These are phyloP conservation scores for Nepenthes alata DNA, from an alignment of 179 eudicot genomes.

Conservation along the genomic window DNA sequence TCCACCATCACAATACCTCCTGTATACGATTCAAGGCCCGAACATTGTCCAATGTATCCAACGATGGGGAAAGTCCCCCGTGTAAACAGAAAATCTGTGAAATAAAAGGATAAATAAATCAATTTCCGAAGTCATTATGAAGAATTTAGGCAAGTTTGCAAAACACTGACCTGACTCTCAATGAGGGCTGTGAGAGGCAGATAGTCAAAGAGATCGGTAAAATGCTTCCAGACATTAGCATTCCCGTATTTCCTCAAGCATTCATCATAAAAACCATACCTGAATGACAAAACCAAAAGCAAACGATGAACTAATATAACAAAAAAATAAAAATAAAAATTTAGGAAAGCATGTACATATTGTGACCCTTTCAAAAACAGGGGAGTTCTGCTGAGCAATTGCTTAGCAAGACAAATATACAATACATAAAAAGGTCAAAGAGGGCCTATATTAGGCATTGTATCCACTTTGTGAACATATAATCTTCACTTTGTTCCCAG, in stretches of 20 bases:
- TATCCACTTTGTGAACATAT: too few species aligned
- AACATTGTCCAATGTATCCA: constrained; percentile 88
- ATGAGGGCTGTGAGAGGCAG: constrained; percentile 93
- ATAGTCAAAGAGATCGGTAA: constrained; percentile 90
- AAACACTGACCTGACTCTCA: constrained; percentile 74
- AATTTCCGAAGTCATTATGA: neutral
- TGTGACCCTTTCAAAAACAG: too few species aligned
- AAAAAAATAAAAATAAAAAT: too few species aligned
- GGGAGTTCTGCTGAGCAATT: too few species aligned
- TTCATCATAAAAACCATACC: constrained; percentile 92
- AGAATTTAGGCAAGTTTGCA: constrained; percentile 1
- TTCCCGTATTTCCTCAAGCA: constrained; percentile 95
- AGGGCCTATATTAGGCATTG: too few species aligned
- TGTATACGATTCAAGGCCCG: constrained; percentile 90
- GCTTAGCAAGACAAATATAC: too few species aligned
- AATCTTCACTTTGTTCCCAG: too few species aligned
- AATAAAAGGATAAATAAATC: neutral
- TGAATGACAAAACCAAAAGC: constrained; percentile 14
- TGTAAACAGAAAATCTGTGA: constrained; percentile 79
- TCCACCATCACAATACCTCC: constrained; percentile 36
- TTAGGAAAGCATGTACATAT: too few species aligned
- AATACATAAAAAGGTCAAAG: too few species aligned
- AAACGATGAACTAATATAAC: too few species aligned
- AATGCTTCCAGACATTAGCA: constrained; percentile 95
- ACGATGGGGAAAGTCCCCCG: constrained; percentile 93